phyloP scores from a whole-genome alignment of 257 asterid genomes.

The Parsonsia alboflavescens region DNA sequence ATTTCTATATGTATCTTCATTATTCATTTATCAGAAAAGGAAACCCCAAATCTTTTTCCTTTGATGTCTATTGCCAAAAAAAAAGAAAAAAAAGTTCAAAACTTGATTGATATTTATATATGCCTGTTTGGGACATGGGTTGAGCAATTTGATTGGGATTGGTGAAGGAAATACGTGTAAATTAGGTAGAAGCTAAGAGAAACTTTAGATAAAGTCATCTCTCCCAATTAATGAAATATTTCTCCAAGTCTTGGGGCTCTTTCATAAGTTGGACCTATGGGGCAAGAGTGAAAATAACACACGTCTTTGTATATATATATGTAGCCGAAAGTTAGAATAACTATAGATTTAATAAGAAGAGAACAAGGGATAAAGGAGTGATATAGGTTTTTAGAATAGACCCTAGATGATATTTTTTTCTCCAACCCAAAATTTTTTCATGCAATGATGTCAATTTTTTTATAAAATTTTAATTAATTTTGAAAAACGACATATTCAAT shows the following conservation, averaged over 20 bases:
- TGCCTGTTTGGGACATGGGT: slow-evolving; percentile 2
- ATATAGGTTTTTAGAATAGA: no score
- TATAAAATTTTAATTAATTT: no score
- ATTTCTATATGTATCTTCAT: background rate
- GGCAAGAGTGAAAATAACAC: background rate
- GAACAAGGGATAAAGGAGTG: background rate
- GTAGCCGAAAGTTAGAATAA: slow-evolving; percentile 17
- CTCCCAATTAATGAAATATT: background rate
- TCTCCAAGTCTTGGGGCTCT: no score
- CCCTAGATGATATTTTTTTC: no score
- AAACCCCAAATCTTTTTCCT: slow-evolving; percentile 7
- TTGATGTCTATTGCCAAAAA: background rate
- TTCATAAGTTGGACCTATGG: slow-evolving; percentile 4
- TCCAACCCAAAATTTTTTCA: no score
- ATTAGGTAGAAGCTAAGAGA: background rate
- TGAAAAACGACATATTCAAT: no score
- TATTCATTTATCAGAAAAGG: slow-evolving; percentile 17
- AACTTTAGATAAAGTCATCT: background rate
- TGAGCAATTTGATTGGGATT: slow-evolving; percentile 10
- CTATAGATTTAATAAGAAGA: background rate
- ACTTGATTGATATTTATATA: slow-evolving; percentile 2
- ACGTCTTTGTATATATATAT: background rate
- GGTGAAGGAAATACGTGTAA: slow-evolving; percentile 8
- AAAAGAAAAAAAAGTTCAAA: background rate
- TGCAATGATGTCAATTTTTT: no score